A percentile compares a stretch with the other conserved stretches of the same genome.
phyloP scores from a whole-genome alignment of 225 moss, liverwort and hornwort genomes.

The Sphagnum contortum region DNA sequence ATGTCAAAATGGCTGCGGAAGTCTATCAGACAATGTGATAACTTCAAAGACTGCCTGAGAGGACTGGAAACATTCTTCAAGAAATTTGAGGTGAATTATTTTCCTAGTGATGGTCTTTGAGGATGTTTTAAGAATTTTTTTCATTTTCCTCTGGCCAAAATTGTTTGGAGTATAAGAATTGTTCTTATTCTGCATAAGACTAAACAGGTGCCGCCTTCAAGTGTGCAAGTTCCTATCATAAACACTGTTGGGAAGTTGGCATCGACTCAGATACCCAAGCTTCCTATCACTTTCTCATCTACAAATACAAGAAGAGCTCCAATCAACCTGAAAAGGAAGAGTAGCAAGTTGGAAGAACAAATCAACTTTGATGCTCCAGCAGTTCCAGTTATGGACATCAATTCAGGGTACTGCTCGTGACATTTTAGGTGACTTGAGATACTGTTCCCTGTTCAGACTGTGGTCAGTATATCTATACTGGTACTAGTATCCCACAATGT shows the following conservation, averaged over 20 bases:
- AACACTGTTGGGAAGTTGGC: conserved; percentile 17
- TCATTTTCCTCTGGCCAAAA: conserved; percentile 1
- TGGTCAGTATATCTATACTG: too few relatives aligned
- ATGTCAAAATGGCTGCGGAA: conserved; percentile 79
- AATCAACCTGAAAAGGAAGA: conserved; percentile 13
- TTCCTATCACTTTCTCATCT: conserved; percentile 12
- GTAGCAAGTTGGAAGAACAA: conserved; percentile 5
- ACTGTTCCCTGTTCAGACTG: too few relatives aligned
- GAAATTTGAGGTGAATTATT: conserved; percentile 36
- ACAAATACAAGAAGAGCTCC: neutral
- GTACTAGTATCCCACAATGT: too few relatives aligned
- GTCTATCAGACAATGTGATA: conserved; percentile 45
- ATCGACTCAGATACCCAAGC: conserved; percentile 20
- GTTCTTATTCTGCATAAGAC: neutral
- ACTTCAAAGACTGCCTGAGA: conserved; percentile 40
- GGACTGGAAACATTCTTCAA: conserved; percentile 47
- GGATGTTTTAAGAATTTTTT: neutral
- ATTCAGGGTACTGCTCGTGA: conserved; percentile 9
- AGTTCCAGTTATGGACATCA: conserved; percentile 5
- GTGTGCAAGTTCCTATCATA: conserved; percentile 10
- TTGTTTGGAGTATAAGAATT: too few relatives aligned
- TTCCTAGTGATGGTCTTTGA: too few relatives aligned
- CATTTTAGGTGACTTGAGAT: too few relatives aligned
- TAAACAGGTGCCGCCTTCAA: conserved; percentile 9
- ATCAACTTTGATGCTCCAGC: neutral